Conservation (phyloP, 2,329 filamentous ascomycete genomes). For the Colletotrichum sojae region DNA sequence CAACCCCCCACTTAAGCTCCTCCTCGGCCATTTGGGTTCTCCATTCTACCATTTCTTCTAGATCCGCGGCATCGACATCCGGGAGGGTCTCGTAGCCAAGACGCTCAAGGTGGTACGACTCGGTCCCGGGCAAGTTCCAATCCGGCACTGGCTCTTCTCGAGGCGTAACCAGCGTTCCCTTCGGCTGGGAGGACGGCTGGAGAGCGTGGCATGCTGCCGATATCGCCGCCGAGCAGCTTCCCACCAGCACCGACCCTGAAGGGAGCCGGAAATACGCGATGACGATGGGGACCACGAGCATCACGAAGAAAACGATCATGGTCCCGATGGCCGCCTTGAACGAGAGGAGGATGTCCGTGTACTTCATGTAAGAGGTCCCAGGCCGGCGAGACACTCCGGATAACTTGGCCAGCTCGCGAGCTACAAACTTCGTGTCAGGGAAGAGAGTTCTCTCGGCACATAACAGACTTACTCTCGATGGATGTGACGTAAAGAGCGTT, state of each 20-base stretch:
- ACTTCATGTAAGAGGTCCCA: neutral
- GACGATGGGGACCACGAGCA: neutral
- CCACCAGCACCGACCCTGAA: slow-evolving; percentile 1
- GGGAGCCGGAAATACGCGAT: neutral
- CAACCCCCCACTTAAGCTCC: slow-evolving; percentile 5
- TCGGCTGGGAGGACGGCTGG: neutral
- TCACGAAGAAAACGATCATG: neutral
- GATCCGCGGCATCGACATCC: neutral
- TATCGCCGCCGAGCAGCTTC: slow-evolving; percentile 19
- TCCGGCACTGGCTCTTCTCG: neutral
- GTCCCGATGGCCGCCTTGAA: neutral
- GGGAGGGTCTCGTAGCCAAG: neutral
- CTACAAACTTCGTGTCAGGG: neutral
- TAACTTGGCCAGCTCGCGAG: neutral
- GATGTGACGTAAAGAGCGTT: slow-evolving; percentile 11
- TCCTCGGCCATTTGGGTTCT: slow-evolving; percentile 9
- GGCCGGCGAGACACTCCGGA: neutral
- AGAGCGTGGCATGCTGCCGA: slow-evolving; percentile 14
- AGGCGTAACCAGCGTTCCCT: neutral
- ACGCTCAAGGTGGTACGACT: neutral
- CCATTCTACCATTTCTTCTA: neutral
- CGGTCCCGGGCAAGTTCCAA: neutral
- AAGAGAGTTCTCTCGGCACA: neutral
- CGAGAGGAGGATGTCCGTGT: slow-evolving; percentile 1
- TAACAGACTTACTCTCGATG: slow-evolving; percentile 1